Evolutionary conservation across 2,329 filamentous ascomycete species (phyloP).

Genomic region (Diplodia mutila): DNA sequence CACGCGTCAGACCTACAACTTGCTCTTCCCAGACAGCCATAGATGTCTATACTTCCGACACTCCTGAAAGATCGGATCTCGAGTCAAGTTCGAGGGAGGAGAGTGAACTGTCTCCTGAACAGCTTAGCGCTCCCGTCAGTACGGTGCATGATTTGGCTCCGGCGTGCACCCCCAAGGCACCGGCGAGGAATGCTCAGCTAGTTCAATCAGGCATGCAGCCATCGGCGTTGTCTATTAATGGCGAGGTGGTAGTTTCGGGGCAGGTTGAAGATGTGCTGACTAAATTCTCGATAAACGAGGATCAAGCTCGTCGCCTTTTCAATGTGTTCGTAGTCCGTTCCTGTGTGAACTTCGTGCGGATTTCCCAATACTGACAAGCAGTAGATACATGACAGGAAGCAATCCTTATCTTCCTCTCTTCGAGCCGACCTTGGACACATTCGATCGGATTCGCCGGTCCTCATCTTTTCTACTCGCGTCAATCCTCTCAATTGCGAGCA

Average conservation of each 20-base stretch:
- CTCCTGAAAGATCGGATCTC: neutral
- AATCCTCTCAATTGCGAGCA: neutral
- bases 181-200: neutral
- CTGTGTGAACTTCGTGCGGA: neutral
- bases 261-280: neutral
- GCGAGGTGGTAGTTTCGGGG: too few species aligned
- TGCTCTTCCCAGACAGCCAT: neutral
- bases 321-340: neutral
- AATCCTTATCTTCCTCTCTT: constrained; percentile 11
- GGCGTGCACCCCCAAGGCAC: neutral
- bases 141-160: neutral
- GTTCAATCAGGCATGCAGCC: neutral
- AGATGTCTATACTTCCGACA: too few species aligned
- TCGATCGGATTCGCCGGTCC: neutral
- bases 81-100: neutral
- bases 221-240: neutral
- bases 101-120: neutral
- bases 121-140: constrained; percentile 12
- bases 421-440: neutral
- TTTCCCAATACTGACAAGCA: neutral
- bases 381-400: neutral
- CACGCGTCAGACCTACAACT: too few species aligned
- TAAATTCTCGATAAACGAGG: neutral
- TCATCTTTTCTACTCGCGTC: neutral
- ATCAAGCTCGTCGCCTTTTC: constrained; percentile 1